Conservation (phyloP, 257 asterid species). For the Ilex aquifolium region DNA sequence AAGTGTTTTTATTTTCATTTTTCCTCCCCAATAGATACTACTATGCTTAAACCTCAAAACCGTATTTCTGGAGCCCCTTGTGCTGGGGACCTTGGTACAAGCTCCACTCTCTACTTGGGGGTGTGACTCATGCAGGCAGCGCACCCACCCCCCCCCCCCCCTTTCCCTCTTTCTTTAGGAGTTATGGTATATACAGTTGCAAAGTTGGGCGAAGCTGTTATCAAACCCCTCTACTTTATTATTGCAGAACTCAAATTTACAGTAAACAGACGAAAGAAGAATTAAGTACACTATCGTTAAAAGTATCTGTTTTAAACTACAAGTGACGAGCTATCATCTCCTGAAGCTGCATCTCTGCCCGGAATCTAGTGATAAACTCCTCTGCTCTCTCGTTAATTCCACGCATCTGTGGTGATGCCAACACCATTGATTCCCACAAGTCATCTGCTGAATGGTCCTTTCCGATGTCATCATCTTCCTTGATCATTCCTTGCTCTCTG, state of each 20-base stretch:
- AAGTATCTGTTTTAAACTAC: conserved; percentile 6
- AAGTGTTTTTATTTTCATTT: too few species aligned
- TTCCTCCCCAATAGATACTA: too few species aligned
- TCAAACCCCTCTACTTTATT: background rate
- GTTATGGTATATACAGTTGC: background rate
- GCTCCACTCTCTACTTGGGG: too few species aligned
- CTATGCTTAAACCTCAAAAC: too few species aligned
- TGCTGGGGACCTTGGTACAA: too few species aligned
- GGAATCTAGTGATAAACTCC: conserved; percentile 61
- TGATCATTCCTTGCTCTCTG: background rate
- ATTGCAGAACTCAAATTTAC: background rate
- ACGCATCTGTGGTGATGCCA: conserved; percentile 63
- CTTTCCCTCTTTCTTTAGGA: background rate
- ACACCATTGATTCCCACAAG: conserved; percentile 66
- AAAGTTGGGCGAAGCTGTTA: background rate
- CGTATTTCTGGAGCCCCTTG: too few species aligned
- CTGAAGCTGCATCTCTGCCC: conserved; percentile 58
- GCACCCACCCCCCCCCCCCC: background rate
- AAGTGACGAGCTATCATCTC: conserved; percentile 24
- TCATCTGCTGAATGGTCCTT: conserved; percentile 47
- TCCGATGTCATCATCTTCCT: background rate
- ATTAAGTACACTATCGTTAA: background rate
- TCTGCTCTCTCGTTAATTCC: conserved; percentile 76
- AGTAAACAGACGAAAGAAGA: background rate
- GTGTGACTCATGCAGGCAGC: background rate